phyloP scores from a whole-genome alignment of 176 grass and related monocot genomes.

The Juncus inflexus region DNA sequence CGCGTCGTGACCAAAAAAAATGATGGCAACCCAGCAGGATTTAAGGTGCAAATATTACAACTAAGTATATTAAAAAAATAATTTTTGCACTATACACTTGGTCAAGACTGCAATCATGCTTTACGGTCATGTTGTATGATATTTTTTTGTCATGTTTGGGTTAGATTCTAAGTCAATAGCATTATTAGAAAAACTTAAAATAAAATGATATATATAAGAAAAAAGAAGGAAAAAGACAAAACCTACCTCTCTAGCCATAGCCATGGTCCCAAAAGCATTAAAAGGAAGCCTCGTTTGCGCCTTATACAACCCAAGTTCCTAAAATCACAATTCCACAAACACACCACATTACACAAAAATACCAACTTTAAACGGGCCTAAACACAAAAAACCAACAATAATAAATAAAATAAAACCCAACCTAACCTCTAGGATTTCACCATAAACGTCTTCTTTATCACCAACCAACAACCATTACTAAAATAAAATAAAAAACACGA shows the following conservation, averaged over 20 bases:
- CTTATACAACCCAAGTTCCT: constrained; percentile 96
- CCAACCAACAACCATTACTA: constrained; percentile 57
- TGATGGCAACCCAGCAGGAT: too few species aligned
- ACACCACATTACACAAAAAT: constrained; percentile 8
- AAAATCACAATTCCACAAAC: constrained; percentile 17
- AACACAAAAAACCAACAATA: neutral
- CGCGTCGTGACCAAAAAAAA: too few species aligned
- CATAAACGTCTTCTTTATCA: constrained; percentile 68
- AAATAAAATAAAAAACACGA: constrained; percentile 1
- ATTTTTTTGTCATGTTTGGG: too few species aligned
- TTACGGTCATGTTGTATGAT: too few species aligned
- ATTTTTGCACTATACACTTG: too few species aligned
- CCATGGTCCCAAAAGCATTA: constrained; percentile 99
- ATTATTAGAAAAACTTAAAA: neutral
- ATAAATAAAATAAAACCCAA: constrained; percentile 26
- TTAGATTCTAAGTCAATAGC: too few species aligned
- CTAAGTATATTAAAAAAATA: too few species aligned
- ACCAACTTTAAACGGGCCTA: constrained; percentile 1
- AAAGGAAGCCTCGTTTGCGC: constrained; percentile 95
- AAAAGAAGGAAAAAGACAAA: constrained; percentile 11
- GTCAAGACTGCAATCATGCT: too few species aligned
- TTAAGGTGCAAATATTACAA: too few species aligned
- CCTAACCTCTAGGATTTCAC: constrained; percentile 82
- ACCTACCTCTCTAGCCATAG: constrained; percentile 96
- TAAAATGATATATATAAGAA: neutral